Evolutionary conservation across 208 protist species (phyloP).

Genomic region (Angomonas deanei): DNA sequence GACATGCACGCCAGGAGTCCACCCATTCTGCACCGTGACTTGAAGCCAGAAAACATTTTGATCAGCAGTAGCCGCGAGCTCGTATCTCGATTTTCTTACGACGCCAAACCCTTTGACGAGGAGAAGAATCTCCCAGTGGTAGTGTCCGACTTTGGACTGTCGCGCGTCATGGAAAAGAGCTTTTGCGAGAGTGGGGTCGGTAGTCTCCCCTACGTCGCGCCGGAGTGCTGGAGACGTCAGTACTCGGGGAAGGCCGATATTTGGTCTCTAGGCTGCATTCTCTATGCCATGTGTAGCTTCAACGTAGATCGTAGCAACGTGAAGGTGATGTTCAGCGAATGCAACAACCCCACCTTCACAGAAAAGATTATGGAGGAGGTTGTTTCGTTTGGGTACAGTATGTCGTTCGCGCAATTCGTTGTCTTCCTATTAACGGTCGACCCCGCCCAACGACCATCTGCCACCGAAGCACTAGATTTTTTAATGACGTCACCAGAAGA

Average conservation of each 20-base stretch:
- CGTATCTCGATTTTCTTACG: not conserved
- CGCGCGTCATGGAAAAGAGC: constrained; percentile 51
- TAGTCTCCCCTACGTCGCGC: constrained; percentile 54
- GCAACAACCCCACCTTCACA: constrained; percentile 30
- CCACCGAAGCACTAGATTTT: constrained; percentile 24
- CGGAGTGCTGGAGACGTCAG: constrained; percentile 76
- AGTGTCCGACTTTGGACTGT: constrained; percentile 72
- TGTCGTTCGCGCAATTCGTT: constrained; percentile 63
- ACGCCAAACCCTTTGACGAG: constrained; percentile 4
- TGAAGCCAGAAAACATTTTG: constrained; percentile 60
- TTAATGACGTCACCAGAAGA: not conserved
- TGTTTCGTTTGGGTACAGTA: constrained; percentile 43
- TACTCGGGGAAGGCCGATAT: constrained; percentile 98
- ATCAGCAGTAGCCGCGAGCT: constrained; percentile 7
- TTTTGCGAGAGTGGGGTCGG: constrained; percentile 64
- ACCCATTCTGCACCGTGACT: constrained; percentile 47
- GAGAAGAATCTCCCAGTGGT: constrained; percentile 30
- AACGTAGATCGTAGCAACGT: constrained; percentile 51
- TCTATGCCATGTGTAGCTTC: constrained; percentile 63
- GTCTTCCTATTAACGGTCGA: constrained; percentile 70
- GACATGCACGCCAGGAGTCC: constrained; percentile 48
- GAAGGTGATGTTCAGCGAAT: constrained; percentile 64
- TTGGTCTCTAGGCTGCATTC: constrained; percentile 98
- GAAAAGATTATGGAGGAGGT: constrained; percentile 31
- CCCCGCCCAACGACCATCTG: constrained; percentile 54